Evolutionary conservation across 2,329 filamentous ascomycete genomes (phyloP).

Genomic region (Verticillium nubilum): DNA sequence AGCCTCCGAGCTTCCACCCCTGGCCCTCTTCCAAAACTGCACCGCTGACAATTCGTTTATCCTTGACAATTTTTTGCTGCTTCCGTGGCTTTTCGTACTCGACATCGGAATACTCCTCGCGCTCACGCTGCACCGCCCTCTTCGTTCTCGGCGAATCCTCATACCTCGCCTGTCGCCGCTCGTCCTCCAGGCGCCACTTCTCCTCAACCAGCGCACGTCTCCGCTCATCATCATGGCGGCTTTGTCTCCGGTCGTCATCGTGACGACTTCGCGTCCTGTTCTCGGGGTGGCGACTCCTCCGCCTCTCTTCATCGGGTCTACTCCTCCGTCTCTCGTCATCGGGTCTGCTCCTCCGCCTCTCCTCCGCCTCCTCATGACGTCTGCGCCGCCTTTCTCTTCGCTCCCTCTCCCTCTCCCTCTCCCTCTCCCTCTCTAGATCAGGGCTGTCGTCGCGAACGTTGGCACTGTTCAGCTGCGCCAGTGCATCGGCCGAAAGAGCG

Average conservation of each 20-base stretch:
- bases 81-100: slow-evolving; percentile 26
- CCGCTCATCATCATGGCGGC: slow-evolving; percentile 5
- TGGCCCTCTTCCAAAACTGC: slow-evolving; percentile 63
- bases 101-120: slow-evolving; percentile 18
- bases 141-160: slow-evolving; percentile 9
- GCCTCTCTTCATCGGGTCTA: slow-evolving; percentile 12
- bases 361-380: neutral
- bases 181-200: neutral
- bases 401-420: slow-evolving; percentile 19
- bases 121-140: slow-evolving; percentile 7
- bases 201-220: slow-evolving; percentile 2
- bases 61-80: slow-evolving; percentile 34
- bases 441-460: slow-evolving; percentile 7
- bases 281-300: slow-evolving; percentile 8
- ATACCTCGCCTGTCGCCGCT: slow-evolving; percentile 5
- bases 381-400: slow-evolving; percentile 29
- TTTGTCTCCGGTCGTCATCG: slow-evolving; percentile 15
- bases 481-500: slow-evolving; percentile 44
- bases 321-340: slow-evolving; percentile 13
- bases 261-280: slow-evolving; percentile 10
- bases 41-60: slow-evolving; percentile 63
- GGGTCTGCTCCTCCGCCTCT: slow-evolving; percentile 13
- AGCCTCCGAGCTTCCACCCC: slow-evolving; percentile 18
- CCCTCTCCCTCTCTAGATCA: slow-evolving; percentile 22
- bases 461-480: slow-evolving; percentile 55